Conservation (phyloP, 139 green algal genomes). For the Chara braunii region DNA sequence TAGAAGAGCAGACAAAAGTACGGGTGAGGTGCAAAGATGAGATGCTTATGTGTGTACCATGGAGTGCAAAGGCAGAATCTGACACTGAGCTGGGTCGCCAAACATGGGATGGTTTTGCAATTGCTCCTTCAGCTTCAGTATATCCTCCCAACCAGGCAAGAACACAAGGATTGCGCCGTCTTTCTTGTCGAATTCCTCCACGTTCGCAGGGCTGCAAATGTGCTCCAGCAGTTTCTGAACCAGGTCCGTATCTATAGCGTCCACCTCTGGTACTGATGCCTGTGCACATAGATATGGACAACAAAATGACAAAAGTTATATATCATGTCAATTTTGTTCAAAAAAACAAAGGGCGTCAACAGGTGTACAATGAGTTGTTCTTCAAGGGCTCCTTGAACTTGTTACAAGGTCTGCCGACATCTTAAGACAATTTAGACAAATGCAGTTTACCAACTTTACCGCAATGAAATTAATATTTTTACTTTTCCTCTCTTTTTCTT, state of each 20-base stretch:
- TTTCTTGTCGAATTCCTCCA: background rate
- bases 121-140: slow-evolving; percentile 58
- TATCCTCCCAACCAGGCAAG: slow-evolving; percentile 78
- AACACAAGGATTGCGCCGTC: slow-evolving; percentile 70
- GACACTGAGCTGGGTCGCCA: slow-evolving; percentile 14
- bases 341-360: background rate
- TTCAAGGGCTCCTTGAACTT: too few species aligned
- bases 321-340: background rate
- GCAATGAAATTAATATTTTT: too few species aligned
- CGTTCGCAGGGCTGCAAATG: slow-evolving; percentile 52
- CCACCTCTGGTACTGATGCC: too few species aligned
- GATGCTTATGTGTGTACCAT: slow-evolving; percentile 65
- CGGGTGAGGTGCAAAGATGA: too few species aligned
- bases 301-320: background rate
- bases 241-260: slow-evolving; percentile 67
- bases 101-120: slow-evolving; percentile 44
- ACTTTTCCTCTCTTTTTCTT: too few species aligned
- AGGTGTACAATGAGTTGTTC: background rate
- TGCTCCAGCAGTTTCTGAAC: slow-evolving; percentile 66
- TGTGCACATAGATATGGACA: background rate
- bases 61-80: slow-evolving; percentile 67
- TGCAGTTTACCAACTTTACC: too few species aligned
- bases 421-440: too few species aligned
- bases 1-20: too few species aligned
- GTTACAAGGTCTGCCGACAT: too few species aligned